These are phyloP conservation scores for Barbatosphaeria neglecta DNA, from an alignment of 495 filamentous ascomycete species.

Conservation along the genomic window DNA sequence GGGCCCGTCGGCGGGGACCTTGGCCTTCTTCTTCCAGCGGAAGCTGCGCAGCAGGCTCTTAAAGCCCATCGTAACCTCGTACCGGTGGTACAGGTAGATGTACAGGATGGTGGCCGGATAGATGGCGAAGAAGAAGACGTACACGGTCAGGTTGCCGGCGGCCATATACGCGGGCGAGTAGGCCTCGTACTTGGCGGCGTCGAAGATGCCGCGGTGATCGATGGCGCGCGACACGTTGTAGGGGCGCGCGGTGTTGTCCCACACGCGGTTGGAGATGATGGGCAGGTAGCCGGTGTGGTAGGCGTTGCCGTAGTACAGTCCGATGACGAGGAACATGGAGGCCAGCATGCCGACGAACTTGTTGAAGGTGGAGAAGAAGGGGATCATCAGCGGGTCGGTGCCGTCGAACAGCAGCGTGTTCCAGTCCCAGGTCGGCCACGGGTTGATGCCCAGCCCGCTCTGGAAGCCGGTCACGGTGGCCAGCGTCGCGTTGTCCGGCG, in stretches of 20 bases:
- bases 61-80: slow-evolving; percentile 22
- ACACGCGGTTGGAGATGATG: slow-evolving; percentile 23
- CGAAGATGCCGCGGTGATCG: slow-evolving; percentile 19
- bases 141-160: slow-evolving; percentile 18
- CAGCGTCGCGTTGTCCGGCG: slow-evolving; percentile 20
- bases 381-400: slow-evolving; percentile 25
- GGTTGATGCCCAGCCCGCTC: slow-evolving; percentile 25
- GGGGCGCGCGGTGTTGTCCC: slow-evolving; percentile 16
- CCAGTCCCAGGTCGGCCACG: slow-evolving; percentile 28
- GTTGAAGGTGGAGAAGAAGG: slow-evolving; percentile 26
- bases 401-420: slow-evolving; percentile 16
- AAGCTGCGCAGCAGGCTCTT: slow-evolving; percentile 17
- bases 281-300: slow-evolving; percentile 23
- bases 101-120: slow-evolving; percentile 24
- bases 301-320: slow-evolving; percentile 24
- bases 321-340: slow-evolving; percentile 13
- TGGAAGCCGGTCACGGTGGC: slow-evolving; percentile 20
- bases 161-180: slow-evolving; percentile 25
- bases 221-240: slow-evolving; percentile 22
- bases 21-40: slow-evolving; percentile 8
- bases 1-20: slow-evolving; percentile 6
- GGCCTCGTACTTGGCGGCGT: slow-evolving; percentile 18
- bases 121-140: slow-evolving; percentile 26
- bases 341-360: slow-evolving; percentile 19
- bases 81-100: slow-evolving; percentile 23